Conservation (phyloP, 2,329 filamentous ascomycete species). For the Trichoderma polysporum region DNA sequence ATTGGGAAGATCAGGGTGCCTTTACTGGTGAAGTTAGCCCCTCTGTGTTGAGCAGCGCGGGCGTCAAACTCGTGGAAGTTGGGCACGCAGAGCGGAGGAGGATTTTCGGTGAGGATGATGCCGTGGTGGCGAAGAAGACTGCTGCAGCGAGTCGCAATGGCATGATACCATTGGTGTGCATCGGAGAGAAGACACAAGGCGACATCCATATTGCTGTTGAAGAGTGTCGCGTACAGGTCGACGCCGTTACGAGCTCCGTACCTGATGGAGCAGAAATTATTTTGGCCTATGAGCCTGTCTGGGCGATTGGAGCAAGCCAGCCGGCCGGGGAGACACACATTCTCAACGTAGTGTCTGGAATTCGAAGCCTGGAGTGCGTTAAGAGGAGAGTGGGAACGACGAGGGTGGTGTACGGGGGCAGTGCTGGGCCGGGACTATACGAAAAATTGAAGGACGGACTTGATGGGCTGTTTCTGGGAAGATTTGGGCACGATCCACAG, state of each 20-base stretch:
- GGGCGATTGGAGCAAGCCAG: constrained; percentile 76
- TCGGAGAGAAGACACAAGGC: constrained; percentile 64
- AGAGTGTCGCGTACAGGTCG: constrained; percentile 67
- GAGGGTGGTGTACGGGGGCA: constrained; percentile 78
- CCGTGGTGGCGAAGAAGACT: constrained; percentile 65
- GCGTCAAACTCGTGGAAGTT: constrained; percentile 71
- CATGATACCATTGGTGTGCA: constrained; percentile 75
- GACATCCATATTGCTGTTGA: constrained; percentile 58
- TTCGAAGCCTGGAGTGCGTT: constrained; percentile 56
- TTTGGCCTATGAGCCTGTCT: constrained; percentile 84
- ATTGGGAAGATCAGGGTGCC: constrained; percentile 67
- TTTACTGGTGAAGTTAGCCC: constrained; percentile 80
- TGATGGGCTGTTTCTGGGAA: constrained; percentile 77
- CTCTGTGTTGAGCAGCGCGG: constrained; percentile 62
- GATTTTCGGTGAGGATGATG: constrained; percentile 74
- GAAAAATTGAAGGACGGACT: constrained; percentile 64
- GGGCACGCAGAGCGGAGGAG: constrained; percentile 77
- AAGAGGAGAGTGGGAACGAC: constrained; percentile 54
- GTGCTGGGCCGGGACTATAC: constrained; percentile 77
- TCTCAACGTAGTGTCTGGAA: constrained; percentile 63
- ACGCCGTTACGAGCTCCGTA: constrained; percentile 60
- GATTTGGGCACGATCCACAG: constrained; percentile 76
- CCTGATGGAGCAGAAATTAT: constrained; percentile 66
- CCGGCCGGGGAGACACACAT: constrained; percentile 74
- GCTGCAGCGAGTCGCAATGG: constrained; percentile 65